phyloP scores from a whole-genome alignment of 1,284 basidiomycete genomes.

The Phellopilus nigrolimitatus region DNA sequence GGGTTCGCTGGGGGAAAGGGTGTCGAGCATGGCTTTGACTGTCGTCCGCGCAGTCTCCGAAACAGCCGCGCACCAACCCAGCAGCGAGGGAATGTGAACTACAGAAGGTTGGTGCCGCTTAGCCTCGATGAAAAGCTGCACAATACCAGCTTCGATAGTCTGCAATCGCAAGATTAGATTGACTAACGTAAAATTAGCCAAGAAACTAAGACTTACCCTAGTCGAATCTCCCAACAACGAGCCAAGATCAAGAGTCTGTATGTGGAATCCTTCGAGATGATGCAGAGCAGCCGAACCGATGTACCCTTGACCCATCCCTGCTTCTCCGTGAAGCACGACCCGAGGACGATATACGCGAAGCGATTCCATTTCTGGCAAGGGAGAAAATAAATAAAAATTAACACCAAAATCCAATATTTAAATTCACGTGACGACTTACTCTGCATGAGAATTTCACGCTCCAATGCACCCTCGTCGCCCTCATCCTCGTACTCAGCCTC shows the following conservation, averaged over 20 bases:
- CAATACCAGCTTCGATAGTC: slow-evolving; percentile 89
- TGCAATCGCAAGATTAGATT: slow-evolving; percentile 30
- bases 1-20: slow-evolving; percentile 86
- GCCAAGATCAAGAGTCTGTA: slow-evolving; percentile 91
- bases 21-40: slow-evolving; percentile 87
- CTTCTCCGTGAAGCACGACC: slow-evolving; percentile 76
- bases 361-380: slow-evolving; percentile 77
- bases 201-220: slow-evolving; percentile 45
- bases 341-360: slow-evolving; percentile 89
- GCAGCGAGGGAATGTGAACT: slow-evolving; percentile 88
- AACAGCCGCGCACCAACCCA: slow-evolving; percentile 83
- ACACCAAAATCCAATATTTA: slow-evolving; percentile 5
- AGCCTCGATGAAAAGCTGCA: slow-evolving; percentile 97
- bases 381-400: slow-evolving; percentile 12
- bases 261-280: slow-evolving; percentile 92
- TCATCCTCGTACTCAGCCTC: slow-evolving; percentile 91
- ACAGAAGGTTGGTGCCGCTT: slow-evolving; percentile 97
- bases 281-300: slow-evolving; percentile 90
- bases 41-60: slow-evolving; percentile 83
- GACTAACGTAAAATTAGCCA: neutral
- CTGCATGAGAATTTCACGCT: slow-evolving; percentile 83
- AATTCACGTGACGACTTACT: slow-evolving; percentile 43
- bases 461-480: slow-evolving; percentile 67
- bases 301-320: slow-evolving; percentile 89
- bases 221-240: slow-evolving; percentile 88